Evolutionary conservation across 495 filamentous ascomycete species (phyloP).

Genomic region (Penicillium alfredii): DNA sequence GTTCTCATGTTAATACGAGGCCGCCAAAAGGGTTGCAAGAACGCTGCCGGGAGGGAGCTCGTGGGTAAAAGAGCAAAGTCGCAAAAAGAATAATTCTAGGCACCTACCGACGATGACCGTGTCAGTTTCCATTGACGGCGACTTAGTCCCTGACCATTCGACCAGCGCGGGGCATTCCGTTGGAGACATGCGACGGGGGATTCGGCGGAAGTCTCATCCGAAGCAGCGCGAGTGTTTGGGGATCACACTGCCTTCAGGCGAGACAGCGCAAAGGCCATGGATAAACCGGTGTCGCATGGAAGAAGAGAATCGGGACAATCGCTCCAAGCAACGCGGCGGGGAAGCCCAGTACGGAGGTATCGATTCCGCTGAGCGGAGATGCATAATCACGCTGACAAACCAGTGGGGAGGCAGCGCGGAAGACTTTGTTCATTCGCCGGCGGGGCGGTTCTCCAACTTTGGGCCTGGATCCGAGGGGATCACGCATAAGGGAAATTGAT

Average conservation of each 20-base stretch:
- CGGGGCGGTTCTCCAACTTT: too few relatives aligned
- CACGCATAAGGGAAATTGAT: too few relatives aligned
- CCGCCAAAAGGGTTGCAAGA: too few relatives aligned
- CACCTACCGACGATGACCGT: constrained; percentile 46
- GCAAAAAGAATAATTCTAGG: constrained; percentile 7
- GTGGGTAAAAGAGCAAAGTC: constrained; percentile 8
- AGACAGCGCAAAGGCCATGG: constrained; percentile 21
- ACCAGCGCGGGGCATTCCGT: constrained; percentile 34
- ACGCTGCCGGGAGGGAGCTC: too few relatives aligned
- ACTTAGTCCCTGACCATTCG: constrained; percentile 22
- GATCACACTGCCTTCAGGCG: constrained; percentile 18
- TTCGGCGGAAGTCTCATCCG: constrained; percentile 5
- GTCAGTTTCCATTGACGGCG: constrained; percentile 40
- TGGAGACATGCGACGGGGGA: constrained; percentile 17
- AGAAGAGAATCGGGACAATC: constrained; percentile 11
- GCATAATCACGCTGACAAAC: constrained; percentile 28
- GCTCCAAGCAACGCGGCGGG: constrained; percentile 6
- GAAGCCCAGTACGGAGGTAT: too few relatives aligned
- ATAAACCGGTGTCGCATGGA: constrained; percentile 12
- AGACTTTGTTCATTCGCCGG: too few relatives aligned
- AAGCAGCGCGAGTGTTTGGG: constrained; percentile 1
- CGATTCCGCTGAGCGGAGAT: constrained; percentile 13
- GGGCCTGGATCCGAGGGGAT: too few relatives aligned
- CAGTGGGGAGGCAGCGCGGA: constrained; percentile 8
- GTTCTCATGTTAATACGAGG: neutral